These are phyloP conservation scores for Filosporella fistucella DNA, from an alignment of 495 filamentous ascomycete species.

Conservation along the genomic window DNA sequence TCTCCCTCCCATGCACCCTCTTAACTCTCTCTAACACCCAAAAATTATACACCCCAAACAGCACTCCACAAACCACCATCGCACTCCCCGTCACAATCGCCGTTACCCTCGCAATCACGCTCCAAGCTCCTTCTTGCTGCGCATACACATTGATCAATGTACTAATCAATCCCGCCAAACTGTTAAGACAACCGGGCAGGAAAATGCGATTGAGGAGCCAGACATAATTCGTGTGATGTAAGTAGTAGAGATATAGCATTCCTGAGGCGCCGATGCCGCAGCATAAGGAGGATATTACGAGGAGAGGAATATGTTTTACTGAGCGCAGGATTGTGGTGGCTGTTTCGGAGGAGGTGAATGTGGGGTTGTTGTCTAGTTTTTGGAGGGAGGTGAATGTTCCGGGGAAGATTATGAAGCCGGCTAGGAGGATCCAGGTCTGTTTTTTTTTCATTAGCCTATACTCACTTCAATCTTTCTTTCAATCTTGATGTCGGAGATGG, in stretches of 20 bases:
- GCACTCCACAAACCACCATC: constrained; percentile 16
- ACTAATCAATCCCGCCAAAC: constrained; percentile 39
- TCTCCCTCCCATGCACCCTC: constrained; percentile 20
- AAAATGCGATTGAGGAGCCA: constrained; percentile 41
- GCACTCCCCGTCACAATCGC: constrained; percentile 23
- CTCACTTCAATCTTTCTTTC: not conserved
- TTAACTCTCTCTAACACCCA: constrained; percentile 27
- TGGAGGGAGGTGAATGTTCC: constrained; percentile 30
- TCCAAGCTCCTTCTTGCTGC: constrained; percentile 38
- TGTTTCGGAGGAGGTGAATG: not conserved
- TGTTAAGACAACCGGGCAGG: constrained; percentile 37
- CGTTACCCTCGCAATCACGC: constrained; percentile 38
- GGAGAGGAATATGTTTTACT: constrained; percentile 18
- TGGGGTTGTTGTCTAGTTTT: not conserved
- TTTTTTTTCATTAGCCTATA: not conserved
- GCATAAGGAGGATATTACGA: constrained; percentile 17
- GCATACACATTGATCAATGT: constrained; percentile 46
- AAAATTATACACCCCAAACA: constrained; percentile 35
- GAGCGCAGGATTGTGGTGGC: constrained; percentile 3
- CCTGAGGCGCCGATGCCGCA: constrained; percentile 25
- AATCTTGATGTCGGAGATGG: not conserved
- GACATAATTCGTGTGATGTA: constrained; percentile 34
- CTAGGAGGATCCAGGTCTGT: constrained; percentile 34
- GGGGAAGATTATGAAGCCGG: constrained; percentile 37
- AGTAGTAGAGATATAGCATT: constrained; percentile 24